Evolutionary conservation across 1,139 yeast species (phyloP).

Genomic region (Blastobotrys serpentis): DNA sequence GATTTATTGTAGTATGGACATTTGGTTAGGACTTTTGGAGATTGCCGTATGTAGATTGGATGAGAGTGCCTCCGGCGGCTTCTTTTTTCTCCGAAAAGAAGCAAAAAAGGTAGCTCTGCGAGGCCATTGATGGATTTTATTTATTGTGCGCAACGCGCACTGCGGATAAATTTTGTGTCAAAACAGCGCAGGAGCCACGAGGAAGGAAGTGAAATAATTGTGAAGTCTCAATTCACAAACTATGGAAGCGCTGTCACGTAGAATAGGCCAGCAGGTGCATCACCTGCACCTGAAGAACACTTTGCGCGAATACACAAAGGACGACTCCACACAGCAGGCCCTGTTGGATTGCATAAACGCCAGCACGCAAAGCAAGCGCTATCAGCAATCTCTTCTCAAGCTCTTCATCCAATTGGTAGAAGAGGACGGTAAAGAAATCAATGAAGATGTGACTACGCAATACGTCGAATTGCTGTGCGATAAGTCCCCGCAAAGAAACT

Average conservation of each 20-base stretch:
- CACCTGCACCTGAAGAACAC: constrained; percentile 19
- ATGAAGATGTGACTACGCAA: constrained; percentile 26
- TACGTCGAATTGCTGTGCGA: constrained; percentile 23
- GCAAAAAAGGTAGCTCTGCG: no score
- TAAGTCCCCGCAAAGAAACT: constrained; percentile 2
- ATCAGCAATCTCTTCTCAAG: constrained; percentile 24
- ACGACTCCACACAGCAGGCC: constrained; percentile 19
- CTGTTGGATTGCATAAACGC: constrained; percentile 19
- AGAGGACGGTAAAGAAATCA: constrained; percentile 13
- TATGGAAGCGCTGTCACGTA: neutral
- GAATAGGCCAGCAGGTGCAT: constrained; percentile 30
- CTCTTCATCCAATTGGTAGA: constrained; percentile 23
- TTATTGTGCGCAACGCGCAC: no score
- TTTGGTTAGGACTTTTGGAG: no score
- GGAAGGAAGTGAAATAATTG: no score
- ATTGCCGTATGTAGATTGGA: no score
- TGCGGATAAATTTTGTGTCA: no score
- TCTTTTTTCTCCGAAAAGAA: no score
- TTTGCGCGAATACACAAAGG: constrained; percentile 13
- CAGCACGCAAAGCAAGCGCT: constrained; percentile 16
- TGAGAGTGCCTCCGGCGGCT: no score
- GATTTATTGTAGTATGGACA: no score
- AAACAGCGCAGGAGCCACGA: no score
- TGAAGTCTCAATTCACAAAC: neutral
- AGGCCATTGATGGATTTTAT: no score